phyloP scores from a whole-genome alignment of 108 stramenopile genomes.

The Mayamaea pseudoterrestris region DNA sequence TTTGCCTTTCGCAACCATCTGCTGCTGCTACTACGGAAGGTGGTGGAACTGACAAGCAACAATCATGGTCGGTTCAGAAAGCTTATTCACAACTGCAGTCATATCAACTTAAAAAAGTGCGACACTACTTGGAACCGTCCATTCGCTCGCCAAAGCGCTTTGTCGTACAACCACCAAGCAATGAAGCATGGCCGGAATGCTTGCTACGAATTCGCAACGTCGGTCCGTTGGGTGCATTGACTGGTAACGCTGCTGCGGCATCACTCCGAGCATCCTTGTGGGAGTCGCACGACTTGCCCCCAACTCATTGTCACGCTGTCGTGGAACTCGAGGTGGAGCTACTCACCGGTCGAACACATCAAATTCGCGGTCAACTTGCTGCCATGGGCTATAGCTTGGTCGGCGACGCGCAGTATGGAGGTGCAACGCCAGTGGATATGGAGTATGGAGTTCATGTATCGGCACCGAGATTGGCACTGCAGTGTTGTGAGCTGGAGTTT shows the following conservation, averaged over 20 bases:
- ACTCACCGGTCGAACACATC: slow-evolving; percentile 78
- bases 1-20: slow-evolving; percentile 27
- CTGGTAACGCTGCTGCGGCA: slow-evolving; percentile 17
- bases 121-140: slow-evolving; percentile 62
- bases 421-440: slow-evolving; percentile 25
- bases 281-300: slow-evolving; percentile 21
- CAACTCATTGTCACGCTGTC: slow-evolving; percentile 36
- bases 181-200: slow-evolving; percentile 57
- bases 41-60: too few relatives aligned
- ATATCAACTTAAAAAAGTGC: slow-evolving; percentile 19
- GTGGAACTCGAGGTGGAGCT: slow-evolving; percentile 60
- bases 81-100: background rate
- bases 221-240: slow-evolving; percentile 25
- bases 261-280: slow-evolving; percentile 9
- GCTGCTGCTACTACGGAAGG: background rate
- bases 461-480: slow-evolving; percentile 35
- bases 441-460: background rate
- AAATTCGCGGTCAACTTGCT: slow-evolving; percentile 78
- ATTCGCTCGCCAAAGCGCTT: slow-evolving; percentile 56
- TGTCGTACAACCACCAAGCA: slow-evolving; percentile 11
- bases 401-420: slow-evolving; percentile 72
- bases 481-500: slow-evolving; percentile 53
- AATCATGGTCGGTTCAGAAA: background rate
- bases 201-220: slow-evolving; percentile 44
- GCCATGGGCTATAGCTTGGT: slow-evolving; percentile 66